A percentile compares a stretch with the other conserved stretches of the same genome.
Conservation (phyloP, 108 stramenopile species). For the Mediolabrus comicus region DNA sequence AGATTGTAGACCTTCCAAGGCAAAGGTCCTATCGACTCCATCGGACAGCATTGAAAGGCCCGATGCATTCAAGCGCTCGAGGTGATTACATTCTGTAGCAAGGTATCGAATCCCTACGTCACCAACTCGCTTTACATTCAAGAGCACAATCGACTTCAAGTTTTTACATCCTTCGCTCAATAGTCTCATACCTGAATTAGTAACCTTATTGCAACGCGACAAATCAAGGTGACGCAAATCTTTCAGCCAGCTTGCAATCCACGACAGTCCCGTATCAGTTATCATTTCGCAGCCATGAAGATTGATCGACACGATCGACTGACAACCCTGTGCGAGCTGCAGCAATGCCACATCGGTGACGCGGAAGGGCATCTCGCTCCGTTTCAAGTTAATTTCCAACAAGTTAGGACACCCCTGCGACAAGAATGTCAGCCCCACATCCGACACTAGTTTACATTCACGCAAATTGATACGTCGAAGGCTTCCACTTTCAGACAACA, state of each 20-base stretch:
- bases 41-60: slow-evolving; percentile 54
- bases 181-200: slow-evolving; percentile 47
- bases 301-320: slow-evolving; percentile 23
- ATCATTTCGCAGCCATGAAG: slow-evolving; percentile 53
- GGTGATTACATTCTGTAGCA: slow-evolving; percentile 37
- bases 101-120: slow-evolving; percentile 48
- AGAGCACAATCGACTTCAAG: slow-evolving; percentile 28
- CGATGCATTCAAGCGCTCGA: slow-evolving; percentile 44
- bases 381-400: slow-evolving; percentile 29
- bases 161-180: slow-evolving; percentile 48
- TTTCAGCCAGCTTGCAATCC: slow-evolving; percentile 47
- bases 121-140: slow-evolving; percentile 47
- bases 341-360: slow-evolving; percentile 56
- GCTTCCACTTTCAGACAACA: slow-evolving; percentile 20
- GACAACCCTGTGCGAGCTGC: slow-evolving; percentile 43
- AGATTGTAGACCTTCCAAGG: slow-evolving; percentile 52
- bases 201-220: slow-evolving; percentile 47
- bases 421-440: slow-evolving; percentile 42
- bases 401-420: slow-evolving; percentile 43
- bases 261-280: slow-evolving; percentile 50
- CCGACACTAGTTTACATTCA: slow-evolving; percentile 46
- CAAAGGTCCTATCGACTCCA: slow-evolving; percentile 48
- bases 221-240: slow-evolving; percentile 45
- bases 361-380: slow-evolving; percentile 48
- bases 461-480: slow-evolving; percentile 37